Percentiles rank a stretch among this genome's conserved stretches.
Conservation (phyloP, 495 filamentous ascomycete genomes). For the Pyronema domesticum region DNA sequence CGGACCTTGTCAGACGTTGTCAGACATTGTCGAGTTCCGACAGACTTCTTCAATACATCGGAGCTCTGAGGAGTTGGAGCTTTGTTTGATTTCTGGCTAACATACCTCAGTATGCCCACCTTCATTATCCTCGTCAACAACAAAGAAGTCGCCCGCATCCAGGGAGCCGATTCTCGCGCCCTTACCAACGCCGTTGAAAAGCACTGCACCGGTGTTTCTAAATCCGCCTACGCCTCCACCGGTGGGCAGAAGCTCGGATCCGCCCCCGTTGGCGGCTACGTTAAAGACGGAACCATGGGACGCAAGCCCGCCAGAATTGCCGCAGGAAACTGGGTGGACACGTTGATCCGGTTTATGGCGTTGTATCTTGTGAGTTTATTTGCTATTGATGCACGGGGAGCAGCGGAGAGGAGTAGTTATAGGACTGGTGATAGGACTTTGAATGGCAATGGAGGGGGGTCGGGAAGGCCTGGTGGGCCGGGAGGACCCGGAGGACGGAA, state of each 20-base stretch:
- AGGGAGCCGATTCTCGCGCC: slow-evolving; percentile 57
- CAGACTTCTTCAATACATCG: too few relatives aligned
- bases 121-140: slow-evolving; percentile 74
- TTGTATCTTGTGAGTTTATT: slow-evolving; percentile 43
- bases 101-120: slow-evolving; percentile 41
- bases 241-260: slow-evolving; percentile 28
- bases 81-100: background rate
- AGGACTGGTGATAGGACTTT: background rate
- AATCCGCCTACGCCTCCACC: slow-evolving; percentile 27
- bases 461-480: background rate
- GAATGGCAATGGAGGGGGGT: background rate
- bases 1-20: too few relatives aligned
- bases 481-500: background rate
- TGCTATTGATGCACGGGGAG: slow-evolving; percentile 15
- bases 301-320: slow-evolving; percentile 22
- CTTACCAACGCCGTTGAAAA: slow-evolving; percentile 61
- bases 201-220: slow-evolving; percentile 39
- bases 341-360: slow-evolving; percentile 37
- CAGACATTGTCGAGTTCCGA: too few relatives aligned
- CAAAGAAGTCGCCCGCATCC: slow-evolving; percentile 49
- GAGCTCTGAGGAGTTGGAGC: background rate
- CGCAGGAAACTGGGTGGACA: slow-evolving; percentile 22
- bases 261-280: slow-evolving; percentile 24
- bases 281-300: slow-evolving; percentile 16
- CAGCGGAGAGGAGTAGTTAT: background rate